Evolutionary conservation across 495 filamentous ascomycete genomes (phyloP), one percentile per base, ranked within the genome.

Genomic region (Neurospora sublineolata): DNA sequence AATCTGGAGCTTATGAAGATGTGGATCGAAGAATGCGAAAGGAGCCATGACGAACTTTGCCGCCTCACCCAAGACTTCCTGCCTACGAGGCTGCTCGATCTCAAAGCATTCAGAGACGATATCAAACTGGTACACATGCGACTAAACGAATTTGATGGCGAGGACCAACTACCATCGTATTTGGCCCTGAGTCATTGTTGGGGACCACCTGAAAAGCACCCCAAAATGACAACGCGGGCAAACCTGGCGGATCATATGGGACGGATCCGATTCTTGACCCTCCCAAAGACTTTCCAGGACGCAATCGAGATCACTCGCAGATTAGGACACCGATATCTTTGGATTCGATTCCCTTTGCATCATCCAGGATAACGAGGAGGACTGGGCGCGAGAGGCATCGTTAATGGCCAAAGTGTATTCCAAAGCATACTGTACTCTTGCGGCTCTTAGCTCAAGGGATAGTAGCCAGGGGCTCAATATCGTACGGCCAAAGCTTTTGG

Each of bases 341-440:
- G 81, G 80, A 80, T 83, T 83, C 30, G 80, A 82, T 68, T 73
- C 74, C 20, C 52, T 82, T 6, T 81, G 78, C 67, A 83, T 82
- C 20, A 79, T 82, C 18, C 81, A 83, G 60, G 73, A 76, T 16
- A 44, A 69, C 37, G 23, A 14, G n/a, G 68, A 46, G 6, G 79
- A 81, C 70, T 80, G 79, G 79, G 71, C 23, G 14, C 58, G 7
- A 4, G 70, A 81, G 68, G 72, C 76, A 10, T 23, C 46, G 3
- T 5, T 27, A 1, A 58, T 58, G 46, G 46, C 46, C 20, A 58
- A 27, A 6, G 11, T 58, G 1, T 58, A 58, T 27, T 14, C 46
- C 10, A 1, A 58, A 2, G 3, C 46, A 5, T 58, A 58, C 4
- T 27, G 10, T 58, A 58, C 46, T 2, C 46, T 58, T 11, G 46